Evolutionary conservation across 169 alveolate species (phyloP), one percentile per base, ranked within the genome.

Genomic region (Plasmodium chabaudi): DNA sequence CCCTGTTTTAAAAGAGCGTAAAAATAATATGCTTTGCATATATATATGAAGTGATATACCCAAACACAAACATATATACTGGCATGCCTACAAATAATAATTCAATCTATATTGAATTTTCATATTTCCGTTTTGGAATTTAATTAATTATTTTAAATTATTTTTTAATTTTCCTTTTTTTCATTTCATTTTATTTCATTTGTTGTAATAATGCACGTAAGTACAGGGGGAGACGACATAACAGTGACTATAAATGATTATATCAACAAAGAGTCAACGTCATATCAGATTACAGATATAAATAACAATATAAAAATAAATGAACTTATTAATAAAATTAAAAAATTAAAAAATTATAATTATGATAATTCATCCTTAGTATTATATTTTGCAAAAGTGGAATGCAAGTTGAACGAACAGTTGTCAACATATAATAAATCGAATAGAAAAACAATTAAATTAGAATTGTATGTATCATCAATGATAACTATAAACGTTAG

Each of bases 311-410:
- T 60, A 21, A 61, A 25, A 75, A 75, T 75, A 75, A 75, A 65
- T 47, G 88, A 75, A 25, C 7, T 75, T 42, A 63, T 75, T 61
- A 64, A 75, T 42, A 75, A 75, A 75, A 75, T 75, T 44, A 75
- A 75, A 56, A 64, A 23, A 46, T 12, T 23, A 63, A 75, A 75
- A 75, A 75, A 75, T 12, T 75, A 75, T 56, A 61, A 65, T n/a
- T 63, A 75, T 75, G 65, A 27, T n/a, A 61, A 59, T 61, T 21
- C 61, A 15, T 61, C 72, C 15, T 63, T 75, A 63, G 88, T 75
- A 9, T 55, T 75, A 21, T 75, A 75, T 55, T 75, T 75, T 75
- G 88, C 88, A 27, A 75, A 74, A 63, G 88, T 75, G 2, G 88
- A 75, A 75, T 75, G 88, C 44, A 75, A 75, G 27, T 7, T 61